Conservation (phyloP, 139 green algal genomes). For the Chara braunii region DNA sequence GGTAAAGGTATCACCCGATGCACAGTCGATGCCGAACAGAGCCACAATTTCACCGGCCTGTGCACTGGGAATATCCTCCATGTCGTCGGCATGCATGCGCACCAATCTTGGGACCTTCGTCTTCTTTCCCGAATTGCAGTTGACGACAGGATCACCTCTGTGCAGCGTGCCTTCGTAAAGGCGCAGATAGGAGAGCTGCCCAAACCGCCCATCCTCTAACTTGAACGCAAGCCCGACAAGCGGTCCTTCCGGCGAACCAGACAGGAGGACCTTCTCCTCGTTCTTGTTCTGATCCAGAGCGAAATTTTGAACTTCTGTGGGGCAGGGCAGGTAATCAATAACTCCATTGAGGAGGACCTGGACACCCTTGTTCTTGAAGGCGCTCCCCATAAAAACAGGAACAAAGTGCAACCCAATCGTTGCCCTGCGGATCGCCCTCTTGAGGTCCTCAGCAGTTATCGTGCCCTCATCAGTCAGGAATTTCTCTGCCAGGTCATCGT, state of each 20-base stretch:
- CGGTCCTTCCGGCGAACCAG: constrained; percentile 17
- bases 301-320: constrained; percentile 64
- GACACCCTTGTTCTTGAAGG: constrained; percentile 83
- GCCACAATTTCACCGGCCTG: constrained; percentile 89
- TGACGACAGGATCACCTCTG: constrained; percentile 43
- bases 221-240: constrained; percentile 86
- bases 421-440: constrained; percentile 42
- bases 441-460: constrained; percentile 57
- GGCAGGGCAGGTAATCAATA: constrained; percentile 81
- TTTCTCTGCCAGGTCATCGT: constrained; percentile 82
- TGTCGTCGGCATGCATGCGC: constrained; percentile 45
- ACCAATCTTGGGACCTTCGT: constrained; percentile 59
- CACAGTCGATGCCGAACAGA: constrained; percentile 96
- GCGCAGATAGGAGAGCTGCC: constrained; percentile 95
- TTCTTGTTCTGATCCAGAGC: constrained; percentile 61
- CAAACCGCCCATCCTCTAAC: constrained; percentile 94
- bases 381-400: constrained; percentile 93
- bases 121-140: constrained; percentile 48
- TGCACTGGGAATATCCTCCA: constrained; percentile 64
- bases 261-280: constrained; percentile 53
- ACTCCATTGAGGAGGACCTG: constrained; percentile 83
- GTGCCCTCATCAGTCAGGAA: constrained; percentile 82
- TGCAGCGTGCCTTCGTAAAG: constrained; percentile 72
- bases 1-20: constrained; percentile 89
- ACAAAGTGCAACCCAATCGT: constrained; percentile 71